Base-by-base conservation (phyloP, 176 grass and related monocot species). In the Hyparrhenia diplandra region DNA sequence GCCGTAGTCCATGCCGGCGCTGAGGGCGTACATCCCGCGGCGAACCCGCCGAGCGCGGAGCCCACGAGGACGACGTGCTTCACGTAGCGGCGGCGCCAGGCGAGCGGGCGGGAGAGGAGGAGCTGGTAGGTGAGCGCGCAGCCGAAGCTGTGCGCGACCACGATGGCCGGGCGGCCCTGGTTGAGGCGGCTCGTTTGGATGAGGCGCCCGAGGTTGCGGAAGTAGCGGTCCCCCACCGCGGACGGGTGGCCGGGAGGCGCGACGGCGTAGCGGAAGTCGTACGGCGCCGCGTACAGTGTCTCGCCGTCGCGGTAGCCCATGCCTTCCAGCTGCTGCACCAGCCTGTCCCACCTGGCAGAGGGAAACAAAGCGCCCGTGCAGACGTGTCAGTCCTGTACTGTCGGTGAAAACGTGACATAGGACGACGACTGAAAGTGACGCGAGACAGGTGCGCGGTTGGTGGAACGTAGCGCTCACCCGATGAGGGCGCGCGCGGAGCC, bases 251-350 rank as follows among this genome's bases (percentile, higher is more conserved):
- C 85, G 1, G 3, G 47, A 23, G 82, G 78, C 74, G 93, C 82
- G 13, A 86, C 76, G 11, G 87, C 45, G 75, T 96, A 90, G 11
- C 93, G 90, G 79, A 96, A 96, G 81, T 96, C 90, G 68, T 92
- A 96, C 1, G 93, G 93, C 35, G 90, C 90, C 21, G 47, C 90
- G 49, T 90, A 88, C n/a, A 92, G 87, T 45, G 13, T 88, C 66
- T 55, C 57, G 45, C 82, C 76, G 6, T 92, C 90, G 28, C 74
- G 64, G 82, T 92, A 92, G 63, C 90, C 87, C 8, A 54, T n/a
- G 39, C n/a, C 54, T 47, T 92, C 82, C 69, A 90, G 27, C 13
- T 18, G 64, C 30, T 41, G 32, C 54, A 95, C 65, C 10, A 95
- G 49, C 0, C 3, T 73, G 16, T 55, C 93, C 93, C 77, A 89